Base-by-base conservation (phyloP, 805 yeast genomes). In the Candida alai region DNA sequence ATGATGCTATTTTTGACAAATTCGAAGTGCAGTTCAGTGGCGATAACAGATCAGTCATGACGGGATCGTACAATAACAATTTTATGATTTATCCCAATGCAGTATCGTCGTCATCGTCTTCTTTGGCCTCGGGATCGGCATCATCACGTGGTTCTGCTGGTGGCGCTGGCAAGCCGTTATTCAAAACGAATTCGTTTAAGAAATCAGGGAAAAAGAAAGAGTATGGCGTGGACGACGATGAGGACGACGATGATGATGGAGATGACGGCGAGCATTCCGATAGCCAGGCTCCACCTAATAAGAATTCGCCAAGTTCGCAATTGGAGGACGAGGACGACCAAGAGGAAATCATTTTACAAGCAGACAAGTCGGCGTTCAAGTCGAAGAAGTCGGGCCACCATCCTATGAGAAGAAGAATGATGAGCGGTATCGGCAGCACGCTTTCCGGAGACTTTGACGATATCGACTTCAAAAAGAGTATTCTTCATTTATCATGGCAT, bases 1-100 rank as follows among this genome's bases (percentile, higher is more conserved):
- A 88, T 58, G 99, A 93, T 65, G 95, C 97, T 29, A 93, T 93
- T 38, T 93, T 93, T 65, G 98, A 93, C 69, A 94, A 93, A 70
- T 93, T 93, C 61, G 98, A 93, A 70, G 96, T 89, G 42, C 93
- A 81, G 48, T 88, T 93, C 54, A 76, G 88, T 48, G 98, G 97
- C 24, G 97, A 94, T 64, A 84, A 86, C 51, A 78, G 80, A 54
- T 78, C 88, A 40, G 80, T 93, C 40, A 86, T 93, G 90, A 89
- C 98, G 10, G 99, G 99, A 35, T 84, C 96, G 25, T 93, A 93
- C 70, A 87, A 89, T 64, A 93, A 90, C 66, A 89, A 89, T 66
- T 93, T 94, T 57, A 86, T 87, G 94, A 86, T 93, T 47, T 93
- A 88, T 63, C 97, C 97, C 35, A 78, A 89, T 57, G 90, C 81